Evolutionary conservation across 208 protist species (phyloP).

Genomic region (Phytomonas francai): DNA sequence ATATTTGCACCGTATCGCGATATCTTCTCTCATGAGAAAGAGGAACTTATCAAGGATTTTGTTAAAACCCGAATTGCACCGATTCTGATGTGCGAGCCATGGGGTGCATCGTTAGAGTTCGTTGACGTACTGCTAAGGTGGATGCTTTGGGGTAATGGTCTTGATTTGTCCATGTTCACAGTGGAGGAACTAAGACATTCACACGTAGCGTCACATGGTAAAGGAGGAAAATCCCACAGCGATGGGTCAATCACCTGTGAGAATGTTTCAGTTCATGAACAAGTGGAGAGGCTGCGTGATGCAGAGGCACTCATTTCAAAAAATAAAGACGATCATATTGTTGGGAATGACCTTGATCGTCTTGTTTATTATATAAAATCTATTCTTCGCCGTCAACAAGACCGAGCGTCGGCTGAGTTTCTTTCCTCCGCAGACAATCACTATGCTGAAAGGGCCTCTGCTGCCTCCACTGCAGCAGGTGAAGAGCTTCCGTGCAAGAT

Average conservation of each 20-base stretch:
- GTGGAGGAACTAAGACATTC: conserved; percentile 49
- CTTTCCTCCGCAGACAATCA: background rate
- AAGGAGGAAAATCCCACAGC: background rate
- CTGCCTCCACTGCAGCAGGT: background rate
- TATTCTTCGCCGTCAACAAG: conserved; percentile 5
- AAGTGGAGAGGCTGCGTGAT: conserved; percentile 22
- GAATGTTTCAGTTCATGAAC: background rate
- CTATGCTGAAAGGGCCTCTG: background rate
- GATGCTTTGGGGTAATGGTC: conserved; percentile 84
- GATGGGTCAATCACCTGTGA: conserved; percentile 1
- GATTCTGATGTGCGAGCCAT: conserved; percentile 74
- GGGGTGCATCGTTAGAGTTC: conserved; percentile 36
- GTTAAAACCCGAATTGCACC: conserved; percentile 45
- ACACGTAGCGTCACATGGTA: conserved; percentile 14
- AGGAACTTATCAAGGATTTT: conserved; percentile 53
- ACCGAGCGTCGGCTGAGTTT: background rate
- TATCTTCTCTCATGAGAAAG: conserved; percentile 68
- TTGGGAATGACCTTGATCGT: conserved; percentile 51
- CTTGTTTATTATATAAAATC: conserved; percentile 8
- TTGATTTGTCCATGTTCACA: conserved; percentile 86
- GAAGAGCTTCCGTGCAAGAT: conserved; percentile 20
- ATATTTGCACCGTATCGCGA: conserved; percentile 64
- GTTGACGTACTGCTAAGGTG: conserved; percentile 55
- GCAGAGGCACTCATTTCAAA: conserved; percentile 23
- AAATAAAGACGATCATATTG: conserved; percentile 38